These are phyloP conservation scores for Juncus inflexus DNA, from an alignment of 176 grass and related monocot genomes.

Conservation along the genomic window DNA sequence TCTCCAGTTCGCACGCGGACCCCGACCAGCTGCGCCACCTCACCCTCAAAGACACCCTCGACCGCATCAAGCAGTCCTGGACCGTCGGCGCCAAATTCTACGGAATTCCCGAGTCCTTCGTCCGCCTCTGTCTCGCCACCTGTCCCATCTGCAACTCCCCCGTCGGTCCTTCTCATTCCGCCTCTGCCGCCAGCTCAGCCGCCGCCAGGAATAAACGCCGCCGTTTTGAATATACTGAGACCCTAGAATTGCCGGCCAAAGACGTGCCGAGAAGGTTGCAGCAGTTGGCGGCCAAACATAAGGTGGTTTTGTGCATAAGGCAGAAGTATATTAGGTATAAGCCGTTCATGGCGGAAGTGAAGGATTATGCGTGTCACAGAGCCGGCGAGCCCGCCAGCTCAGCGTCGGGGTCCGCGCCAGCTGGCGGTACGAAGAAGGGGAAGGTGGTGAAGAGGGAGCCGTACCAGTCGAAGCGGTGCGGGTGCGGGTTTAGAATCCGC, in stretches of 20 bases:
- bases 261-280: slow-evolving; percentile 80
- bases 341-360: slow-evolving; percentile 97
- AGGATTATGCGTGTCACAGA: slow-evolving; percentile 96
- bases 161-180: slow-evolving; percentile 22
- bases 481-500: slow-evolving; percentile 94
- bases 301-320: slow-evolving; percentile 95
- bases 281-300: slow-evolving; percentile 91
- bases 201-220: slow-evolving; percentile 63
- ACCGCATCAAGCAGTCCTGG: slow-evolving; percentile 94
- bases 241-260: slow-evolving; percentile 73
- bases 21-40: slow-evolving; percentile 88
- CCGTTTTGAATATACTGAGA: slow-evolving; percentile 93
- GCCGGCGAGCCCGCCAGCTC: slow-evolving; percentile 60
- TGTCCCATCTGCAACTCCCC: slow-evolving; percentile 68
- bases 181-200: slow-evolving; percentile 32
- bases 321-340: slow-evolving; percentile 99
- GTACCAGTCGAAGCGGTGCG: slow-evolving; percentile 94
- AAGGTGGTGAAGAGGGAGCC: slow-evolving; percentile 84
- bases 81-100: slow-evolving; percentile 96
- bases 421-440: slow-evolving; percentile 46
- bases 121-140: slow-evolving; percentile 70
- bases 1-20: slow-evolving; percentile 61
- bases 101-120: slow-evolving; percentile 90
- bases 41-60: slow-evolving; percentile 87
- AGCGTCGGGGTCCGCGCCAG: neutral